phyloP scores from a whole-genome alignment of 345 rosid species.

The Anacardium occidentale region DNA sequence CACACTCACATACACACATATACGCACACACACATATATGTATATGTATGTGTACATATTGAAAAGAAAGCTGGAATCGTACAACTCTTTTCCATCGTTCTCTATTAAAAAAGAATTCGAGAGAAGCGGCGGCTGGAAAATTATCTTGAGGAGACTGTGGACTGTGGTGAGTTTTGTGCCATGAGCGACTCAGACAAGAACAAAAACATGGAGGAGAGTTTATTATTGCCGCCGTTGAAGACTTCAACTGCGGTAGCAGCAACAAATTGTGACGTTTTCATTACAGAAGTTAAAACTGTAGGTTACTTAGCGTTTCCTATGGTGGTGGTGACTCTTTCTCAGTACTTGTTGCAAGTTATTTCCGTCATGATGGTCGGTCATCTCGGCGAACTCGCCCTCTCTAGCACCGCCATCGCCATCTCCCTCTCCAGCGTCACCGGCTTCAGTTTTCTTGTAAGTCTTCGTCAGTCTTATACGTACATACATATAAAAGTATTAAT shows the following conservation, averaged over 20 bases:
- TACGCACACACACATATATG: no score
- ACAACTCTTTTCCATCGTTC: no score
- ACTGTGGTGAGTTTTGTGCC: not conserved
- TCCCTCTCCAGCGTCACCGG: conserved; percentile 74
- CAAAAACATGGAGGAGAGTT: conserved; percentile 1
- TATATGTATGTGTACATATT: no score
- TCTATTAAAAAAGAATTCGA: no score
- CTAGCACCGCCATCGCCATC: conserved; percentile 72
- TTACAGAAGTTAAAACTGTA: conserved; percentile 48
- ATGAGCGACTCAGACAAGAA: not conserved
- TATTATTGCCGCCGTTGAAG: not conserved
- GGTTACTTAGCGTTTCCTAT: conserved; percentile 63
- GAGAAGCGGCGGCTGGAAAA: no score
- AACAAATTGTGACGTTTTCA: conserved; percentile 16
- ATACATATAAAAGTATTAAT: no score
- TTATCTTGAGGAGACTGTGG: no score
- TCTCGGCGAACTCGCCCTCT: conserved; percentile 66
- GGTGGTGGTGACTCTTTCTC: conserved; percentile 60
- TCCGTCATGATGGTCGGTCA: conserved; percentile 83
- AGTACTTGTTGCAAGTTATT: conserved; percentile 53
- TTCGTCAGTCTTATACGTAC: no score
- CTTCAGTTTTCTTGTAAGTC: conserved; percentile 65
- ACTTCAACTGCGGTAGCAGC: not conserved
- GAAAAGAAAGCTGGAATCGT: no score
- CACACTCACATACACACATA: no score